Percentiles rank a stretch among this genome's conserved stretches.
Conservation (phyloP, 1,139 yeast species). For the Meyerozyma athensensis region DNA sequence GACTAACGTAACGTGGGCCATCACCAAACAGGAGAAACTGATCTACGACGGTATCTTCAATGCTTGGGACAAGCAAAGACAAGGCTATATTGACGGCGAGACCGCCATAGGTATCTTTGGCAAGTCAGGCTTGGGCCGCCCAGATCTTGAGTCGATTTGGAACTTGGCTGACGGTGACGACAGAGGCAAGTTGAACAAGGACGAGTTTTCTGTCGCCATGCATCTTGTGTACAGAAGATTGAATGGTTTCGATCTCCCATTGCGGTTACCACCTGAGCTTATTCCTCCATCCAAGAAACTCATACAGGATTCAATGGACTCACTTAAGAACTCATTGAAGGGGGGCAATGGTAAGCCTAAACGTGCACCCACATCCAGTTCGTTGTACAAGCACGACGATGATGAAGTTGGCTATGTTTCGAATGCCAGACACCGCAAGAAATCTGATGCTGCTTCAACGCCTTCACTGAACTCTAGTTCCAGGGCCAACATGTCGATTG, state of each 20-base stretch:
- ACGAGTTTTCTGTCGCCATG: constrained; percentile 82
- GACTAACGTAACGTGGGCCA: constrained; percentile 64
- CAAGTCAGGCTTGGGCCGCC: constrained; percentile 81
- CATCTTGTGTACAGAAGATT: constrained; percentile 71
- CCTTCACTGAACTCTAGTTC: constrained; percentile 6
- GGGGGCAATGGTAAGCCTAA: constrained; percentile 24
- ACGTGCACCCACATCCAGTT: constrained; percentile 39
- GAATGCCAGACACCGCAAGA: constrained; percentile 56
- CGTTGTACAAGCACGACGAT: constrained; percentile 69
- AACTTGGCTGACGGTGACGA: constrained; percentile 68
- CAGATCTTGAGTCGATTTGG: constrained; percentile 89
- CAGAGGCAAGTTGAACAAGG: constrained; percentile 68
- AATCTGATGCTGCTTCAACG: constrained; percentile 15
- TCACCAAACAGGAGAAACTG: constrained; percentile 79
- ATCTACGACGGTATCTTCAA: constrained; percentile 83
- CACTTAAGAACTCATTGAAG: constrained; percentile 40
- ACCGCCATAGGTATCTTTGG: constrained; percentile 84
- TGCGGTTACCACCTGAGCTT: constrained; percentile 64
- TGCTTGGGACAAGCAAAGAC: constrained; percentile 73
- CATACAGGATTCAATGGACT: constrained; percentile 40
- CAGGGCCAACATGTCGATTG: constrained; percentile 23
- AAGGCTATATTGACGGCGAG: constrained; percentile 73
- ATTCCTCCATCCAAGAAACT: constrained; percentile 77
- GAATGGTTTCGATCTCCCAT: constrained; percentile 72
- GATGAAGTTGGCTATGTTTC: constrained; percentile 60